These are phyloP conservation scores for Echium plantagineum DNA, from an alignment of 257 asterid species.

Conservation along the genomic window DNA sequence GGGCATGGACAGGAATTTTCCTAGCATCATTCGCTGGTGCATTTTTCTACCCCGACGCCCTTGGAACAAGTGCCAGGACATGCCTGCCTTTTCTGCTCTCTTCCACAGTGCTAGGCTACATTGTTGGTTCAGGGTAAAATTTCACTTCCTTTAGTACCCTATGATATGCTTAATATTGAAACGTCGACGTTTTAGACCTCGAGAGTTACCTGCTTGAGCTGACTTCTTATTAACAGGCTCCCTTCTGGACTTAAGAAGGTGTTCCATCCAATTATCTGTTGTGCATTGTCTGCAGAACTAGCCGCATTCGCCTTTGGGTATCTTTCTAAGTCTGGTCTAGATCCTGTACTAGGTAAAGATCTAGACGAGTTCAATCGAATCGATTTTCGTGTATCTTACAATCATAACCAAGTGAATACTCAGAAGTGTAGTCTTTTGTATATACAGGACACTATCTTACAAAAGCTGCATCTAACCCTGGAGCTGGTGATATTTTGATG, in stretches of 20 bases:
- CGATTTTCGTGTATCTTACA: not conserved
- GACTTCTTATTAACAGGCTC: conserved; percentile 37
- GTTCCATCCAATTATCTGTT: conserved; percentile 87
- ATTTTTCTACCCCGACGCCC: conserved; percentile 51
- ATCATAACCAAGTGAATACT: not conserved
- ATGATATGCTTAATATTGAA: not conserved
- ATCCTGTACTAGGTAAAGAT: conserved; percentile 68
- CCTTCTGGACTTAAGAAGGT: conserved; percentile 63
- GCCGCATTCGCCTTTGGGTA: conserved; percentile 80
- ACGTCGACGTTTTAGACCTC: not conserved
- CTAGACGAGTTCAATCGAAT: not conserved
- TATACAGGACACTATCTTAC: conserved; percentile 74
- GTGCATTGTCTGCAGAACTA: conserved; percentile 75
- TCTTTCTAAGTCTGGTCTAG: conserved; percentile 50
- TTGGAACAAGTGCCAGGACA: conserved; percentile 80
- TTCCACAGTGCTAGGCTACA: conserved; percentile 77
- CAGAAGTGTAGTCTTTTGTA: not conserved
- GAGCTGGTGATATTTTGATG: conserved; percentile 94
- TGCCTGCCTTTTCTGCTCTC: conserved; percentile 93
- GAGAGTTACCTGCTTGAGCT: conserved; percentile 6
- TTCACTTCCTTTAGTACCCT: conserved; percentile 11
- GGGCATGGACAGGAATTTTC: conserved; percentile 73
- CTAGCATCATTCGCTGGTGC: conserved; percentile 59
- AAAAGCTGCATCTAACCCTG: conserved; percentile 77
- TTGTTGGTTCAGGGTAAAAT: conserved; percentile 71